These are phyloP conservation scores for Aspergillus novoparasiticus DNA, from an alignment of 2,329 filamentous ascomycete genomes.

Conservation along the genomic window DNA sequence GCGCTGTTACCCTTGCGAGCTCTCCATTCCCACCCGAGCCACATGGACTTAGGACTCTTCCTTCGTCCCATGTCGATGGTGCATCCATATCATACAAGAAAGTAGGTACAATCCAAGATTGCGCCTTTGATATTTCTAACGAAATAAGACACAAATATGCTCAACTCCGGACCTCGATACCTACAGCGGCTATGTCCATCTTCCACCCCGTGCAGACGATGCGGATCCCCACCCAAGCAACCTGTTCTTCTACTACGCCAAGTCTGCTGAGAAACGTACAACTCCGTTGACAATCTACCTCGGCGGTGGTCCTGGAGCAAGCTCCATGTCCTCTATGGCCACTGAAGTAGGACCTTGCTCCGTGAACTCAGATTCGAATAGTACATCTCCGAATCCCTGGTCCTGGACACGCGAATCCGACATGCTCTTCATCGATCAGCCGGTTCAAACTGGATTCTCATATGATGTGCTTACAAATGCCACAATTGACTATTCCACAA, in stretches of 20 bases:
- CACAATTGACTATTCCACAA: background rate
- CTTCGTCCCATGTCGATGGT: background rate
- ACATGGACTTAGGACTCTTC: background rate
- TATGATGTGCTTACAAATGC: background rate
- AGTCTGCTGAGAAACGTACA: background rate
- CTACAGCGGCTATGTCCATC: background rate
- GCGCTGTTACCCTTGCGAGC: no score
- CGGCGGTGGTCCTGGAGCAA: slow-evolving; percentile 2
- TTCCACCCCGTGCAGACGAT: background rate
- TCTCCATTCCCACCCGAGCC: no score
- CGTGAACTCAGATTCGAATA: background rate
- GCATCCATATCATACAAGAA: background rate
- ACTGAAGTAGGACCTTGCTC: background rate
- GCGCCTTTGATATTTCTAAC: background rate
- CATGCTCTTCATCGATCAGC: slow-evolving; percentile 1
- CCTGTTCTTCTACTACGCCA: slow-evolving; percentile 2
- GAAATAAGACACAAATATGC: background rate
- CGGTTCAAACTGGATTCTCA: slow-evolving; percentile 1
- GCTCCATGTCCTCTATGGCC: background rate
- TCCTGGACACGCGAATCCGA: slow-evolving; percentile 1
- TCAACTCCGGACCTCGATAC: background rate
- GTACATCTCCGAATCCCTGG: background rate
- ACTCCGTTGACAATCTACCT: slow-evolving; percentile 1
- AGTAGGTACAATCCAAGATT: background rate
- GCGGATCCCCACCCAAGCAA: slow-evolving; percentile 1